Evolutionary conservation across 345 rosid species (phyloP).

Genomic region (Gossypium arboreum): DNA sequence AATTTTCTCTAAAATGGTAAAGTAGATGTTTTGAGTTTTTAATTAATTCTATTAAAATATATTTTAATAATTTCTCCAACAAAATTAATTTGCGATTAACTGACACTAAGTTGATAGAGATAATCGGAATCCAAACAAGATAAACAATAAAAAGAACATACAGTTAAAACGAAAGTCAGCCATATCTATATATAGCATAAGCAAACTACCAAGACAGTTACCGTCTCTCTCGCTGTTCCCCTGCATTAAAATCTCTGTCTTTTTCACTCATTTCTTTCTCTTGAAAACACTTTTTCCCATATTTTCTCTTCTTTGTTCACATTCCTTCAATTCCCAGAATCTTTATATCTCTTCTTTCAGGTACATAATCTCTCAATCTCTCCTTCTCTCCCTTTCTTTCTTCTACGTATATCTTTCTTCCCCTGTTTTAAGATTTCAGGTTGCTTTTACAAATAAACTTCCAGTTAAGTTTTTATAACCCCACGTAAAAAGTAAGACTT

Average conservation of each 20-base stretch:
- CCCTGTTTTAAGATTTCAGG: background rate
- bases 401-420: background rate
- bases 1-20: too few relatives aligned
- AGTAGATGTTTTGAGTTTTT: too few relatives aligned
- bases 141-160: background rate
- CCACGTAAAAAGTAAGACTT: background rate
- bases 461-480: background rate
- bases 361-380: constrained; percentile 5
- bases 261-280: background rate
- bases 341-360: background rate
- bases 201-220: background rate
- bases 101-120: too few relatives aligned
- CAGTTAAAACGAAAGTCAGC: background rate
- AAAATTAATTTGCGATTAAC: too few relatives aligned
- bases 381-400: background rate
- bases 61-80: too few relatives aligned
- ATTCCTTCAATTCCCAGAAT: background rate
- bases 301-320: background rate
- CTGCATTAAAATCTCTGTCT: constrained; percentile 1
- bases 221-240: constrained; percentile 16
- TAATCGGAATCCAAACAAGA: background rate
- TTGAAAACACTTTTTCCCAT: background rate
- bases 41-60: too few relatives aligned
- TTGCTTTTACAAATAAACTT: too few relatives aligned
- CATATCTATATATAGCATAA: background rate